phyloP scores from a whole-genome alignment of 2,329 filamentous ascomycete species.

The Neofusicoccum parvum region DNA sequence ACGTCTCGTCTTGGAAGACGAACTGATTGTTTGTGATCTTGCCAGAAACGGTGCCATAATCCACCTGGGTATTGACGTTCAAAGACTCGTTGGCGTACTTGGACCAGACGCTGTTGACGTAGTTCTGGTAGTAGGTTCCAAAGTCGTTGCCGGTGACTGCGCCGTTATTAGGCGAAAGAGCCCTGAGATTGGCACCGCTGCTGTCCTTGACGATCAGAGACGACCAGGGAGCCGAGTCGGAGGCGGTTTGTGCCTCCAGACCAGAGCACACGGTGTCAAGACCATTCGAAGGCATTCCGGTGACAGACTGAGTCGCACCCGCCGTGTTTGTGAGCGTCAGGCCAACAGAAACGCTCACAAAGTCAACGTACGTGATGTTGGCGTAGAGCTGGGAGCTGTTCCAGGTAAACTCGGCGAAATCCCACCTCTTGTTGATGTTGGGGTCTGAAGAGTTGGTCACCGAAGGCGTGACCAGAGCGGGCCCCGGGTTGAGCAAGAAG shows the following conservation, averaged over 20 bases:
- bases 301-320: slow-evolving; percentile 48
- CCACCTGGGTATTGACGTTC: slow-evolving; percentile 67
- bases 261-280: slow-evolving; percentile 57
- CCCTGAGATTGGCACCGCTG: slow-evolving; percentile 43
- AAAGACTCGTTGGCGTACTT: slow-evolving; percentile 50
- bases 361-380: slow-evolving; percentile 74
- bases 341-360: slow-evolving; percentile 58
- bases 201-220: slow-evolving; percentile 53
- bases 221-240: slow-evolving; percentile 63
- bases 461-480: slow-evolving; percentile 73
- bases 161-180: slow-evolving; percentile 49
- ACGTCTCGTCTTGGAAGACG: slow-evolving; percentile 41
- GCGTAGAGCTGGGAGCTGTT: slow-evolving; percentile 52
- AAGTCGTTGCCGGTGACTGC: slow-evolving; percentile 53
- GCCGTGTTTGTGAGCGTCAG: slow-evolving; percentile 46
- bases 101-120: slow-evolving; percentile 55
- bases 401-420: slow-evolving; percentile 52
- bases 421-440: slow-evolving; percentile 49
- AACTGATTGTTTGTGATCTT: slow-evolving; percentile 47
- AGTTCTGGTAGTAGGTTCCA: slow-evolving; percentile 54
- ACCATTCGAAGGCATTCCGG: slow-evolving; percentile 61
- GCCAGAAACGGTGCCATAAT: slow-evolving; percentile 56
- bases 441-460: slow-evolving; percentile 63
- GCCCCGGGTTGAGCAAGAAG: slow-evolving; percentile 71
- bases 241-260: slow-evolving; percentile 57